Evolutionary conservation across 2,329 filamentous ascomycete genomes (phyloP).

Genomic region (Cadophora malorum): DNA sequence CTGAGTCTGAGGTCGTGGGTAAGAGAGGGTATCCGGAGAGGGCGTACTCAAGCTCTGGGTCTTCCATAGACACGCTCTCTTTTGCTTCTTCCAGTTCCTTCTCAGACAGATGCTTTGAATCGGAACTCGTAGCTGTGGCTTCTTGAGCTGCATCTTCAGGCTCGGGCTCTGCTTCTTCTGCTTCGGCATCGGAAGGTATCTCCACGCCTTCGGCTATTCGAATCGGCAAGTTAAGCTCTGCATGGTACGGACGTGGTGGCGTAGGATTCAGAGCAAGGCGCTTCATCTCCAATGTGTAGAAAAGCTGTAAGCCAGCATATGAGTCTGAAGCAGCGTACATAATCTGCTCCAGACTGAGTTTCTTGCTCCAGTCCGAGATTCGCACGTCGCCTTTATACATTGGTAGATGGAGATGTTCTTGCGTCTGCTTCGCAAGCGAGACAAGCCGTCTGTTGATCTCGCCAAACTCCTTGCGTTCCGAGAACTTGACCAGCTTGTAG

Average conservation of each 20-base stretch:
- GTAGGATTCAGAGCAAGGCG: conserved; percentile 69
- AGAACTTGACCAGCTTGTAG: conserved; percentile 77
- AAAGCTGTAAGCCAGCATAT: conserved; percentile 80
- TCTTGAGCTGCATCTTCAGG: not conserved
- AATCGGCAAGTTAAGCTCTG: conserved; percentile 71
- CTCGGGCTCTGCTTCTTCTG: conserved; percentile 37
- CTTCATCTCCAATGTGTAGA: conserved; percentile 71
- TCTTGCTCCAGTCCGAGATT: conserved; percentile 74
- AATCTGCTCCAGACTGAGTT: conserved; percentile 69
- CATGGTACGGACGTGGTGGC: conserved; percentile 73
- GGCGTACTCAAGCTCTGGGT: conserved; percentile 33
- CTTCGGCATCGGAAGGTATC: conserved; percentile 40
- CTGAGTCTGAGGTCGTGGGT: not conserved
- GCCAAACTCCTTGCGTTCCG: conserved; percentile 53
- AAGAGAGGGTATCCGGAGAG: not conserved
- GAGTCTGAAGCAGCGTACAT: conserved; percentile 81
- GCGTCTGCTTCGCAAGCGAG: conserved; percentile 70
- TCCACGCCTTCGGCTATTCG: conserved; percentile 55
- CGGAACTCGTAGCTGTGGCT: not conserved
- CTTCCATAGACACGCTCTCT: conserved; percentile 38
- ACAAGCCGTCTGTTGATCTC: conserved; percentile 72
- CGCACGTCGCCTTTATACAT: conserved; percentile 75
- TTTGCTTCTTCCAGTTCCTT: conserved; percentile 24
- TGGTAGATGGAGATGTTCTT: conserved; percentile 74
- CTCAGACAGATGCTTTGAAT: conserved; percentile 18